Evolutionary conservation across 163 green algal genomes (phyloP).

Genomic region (Botryococcus braunii): DNA sequence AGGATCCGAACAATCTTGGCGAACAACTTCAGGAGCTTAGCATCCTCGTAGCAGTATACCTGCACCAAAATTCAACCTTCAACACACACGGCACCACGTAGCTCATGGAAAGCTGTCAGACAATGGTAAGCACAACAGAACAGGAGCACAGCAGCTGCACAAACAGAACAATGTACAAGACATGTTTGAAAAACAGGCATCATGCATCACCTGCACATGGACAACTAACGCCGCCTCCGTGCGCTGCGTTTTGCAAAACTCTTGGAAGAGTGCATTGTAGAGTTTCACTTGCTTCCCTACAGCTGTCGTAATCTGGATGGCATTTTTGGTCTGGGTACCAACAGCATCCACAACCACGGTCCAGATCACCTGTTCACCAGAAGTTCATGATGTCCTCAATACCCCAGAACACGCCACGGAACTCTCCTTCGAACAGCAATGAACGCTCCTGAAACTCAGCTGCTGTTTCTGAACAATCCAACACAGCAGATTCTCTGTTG

Average conservation of each 20-base stretch:
- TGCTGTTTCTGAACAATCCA: no score
- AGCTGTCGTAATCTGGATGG: constrained; percentile 68
- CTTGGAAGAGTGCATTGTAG: constrained; percentile 70
- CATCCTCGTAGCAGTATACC: constrained; percentile 96
- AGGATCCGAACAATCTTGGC: constrained; percentile 82
- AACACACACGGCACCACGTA: no score
- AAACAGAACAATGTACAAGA: neutral
- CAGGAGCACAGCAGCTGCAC: neutral
- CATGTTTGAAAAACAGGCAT: neutral
- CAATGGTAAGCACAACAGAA: no score
- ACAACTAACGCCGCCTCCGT: constrained; percentile 75
- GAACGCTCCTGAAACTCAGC: no score
- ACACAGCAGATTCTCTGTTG: no score
- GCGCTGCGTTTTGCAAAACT: constrained; percentile 61
- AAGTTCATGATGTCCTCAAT: no score
- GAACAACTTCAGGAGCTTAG: constrained; percentile 90
- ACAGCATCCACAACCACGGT: constrained; percentile 64
- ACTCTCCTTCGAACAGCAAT: no score
- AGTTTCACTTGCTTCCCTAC: constrained; percentile 68
- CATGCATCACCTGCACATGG: constrained; percentile 24
- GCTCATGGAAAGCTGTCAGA: no score
- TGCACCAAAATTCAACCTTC: constrained; percentile 28
- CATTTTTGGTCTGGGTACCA: constrained; percentile 80
- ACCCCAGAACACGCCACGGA: no score
- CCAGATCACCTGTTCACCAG: constrained; percentile 58